phyloP scores from a whole-genome alignment of 768 basidiomycete species.

The Boletus huronensis region DNA sequence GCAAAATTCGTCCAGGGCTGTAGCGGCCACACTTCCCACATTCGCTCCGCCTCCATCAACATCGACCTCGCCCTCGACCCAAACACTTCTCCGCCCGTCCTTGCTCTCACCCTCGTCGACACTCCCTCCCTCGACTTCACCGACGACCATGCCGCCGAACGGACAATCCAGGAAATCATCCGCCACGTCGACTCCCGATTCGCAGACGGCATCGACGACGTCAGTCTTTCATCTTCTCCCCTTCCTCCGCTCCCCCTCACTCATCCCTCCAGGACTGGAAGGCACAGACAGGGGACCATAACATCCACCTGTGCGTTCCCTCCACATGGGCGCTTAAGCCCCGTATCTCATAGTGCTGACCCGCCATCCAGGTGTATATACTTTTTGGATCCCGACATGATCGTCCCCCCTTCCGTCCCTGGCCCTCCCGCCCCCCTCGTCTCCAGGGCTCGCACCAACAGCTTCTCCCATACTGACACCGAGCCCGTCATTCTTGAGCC shows the following conservation, averaged over 20 bases:
- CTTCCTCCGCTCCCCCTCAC: constrained; percentile 20
- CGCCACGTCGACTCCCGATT: constrained; percentile 71
- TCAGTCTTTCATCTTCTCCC: constrained; percentile 42
- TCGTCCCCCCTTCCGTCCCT: constrained; percentile 67
- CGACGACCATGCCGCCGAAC: constrained; percentile 62
- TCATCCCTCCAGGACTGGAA: constrained; percentile 58
- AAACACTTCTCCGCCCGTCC: constrained; percentile 41
- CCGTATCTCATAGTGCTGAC: constrained; percentile 18
- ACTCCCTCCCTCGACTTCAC: constrained; percentile 76
- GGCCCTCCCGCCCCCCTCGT: constrained; percentile 65
- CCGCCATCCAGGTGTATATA: constrained; percentile 66
- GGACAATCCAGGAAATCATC: constrained; percentile 62
- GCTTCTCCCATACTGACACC: constrained; percentile 66
- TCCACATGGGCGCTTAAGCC: constrained; percentile 30
- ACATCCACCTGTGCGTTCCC: constrained; percentile 70
- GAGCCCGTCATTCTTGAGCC: constrained; percentile 81
- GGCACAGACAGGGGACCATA: constrained; percentile 66
- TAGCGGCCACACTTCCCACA: constrained; percentile 67
- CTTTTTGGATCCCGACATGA: constrained; percentile 81
- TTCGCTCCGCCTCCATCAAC: constrained; percentile 68
- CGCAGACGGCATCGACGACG: constrained; percentile 72
- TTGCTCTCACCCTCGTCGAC: constrained; percentile 73
- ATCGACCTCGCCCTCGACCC: constrained; percentile 58
- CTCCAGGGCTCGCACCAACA: constrained; percentile 64
- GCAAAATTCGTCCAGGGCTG: constrained; percentile 80